Evolutionary conservation across 2,329 filamentous ascomycete species (phyloP).

Genomic region (Ceratocystiopsis brevicomis): DNA sequence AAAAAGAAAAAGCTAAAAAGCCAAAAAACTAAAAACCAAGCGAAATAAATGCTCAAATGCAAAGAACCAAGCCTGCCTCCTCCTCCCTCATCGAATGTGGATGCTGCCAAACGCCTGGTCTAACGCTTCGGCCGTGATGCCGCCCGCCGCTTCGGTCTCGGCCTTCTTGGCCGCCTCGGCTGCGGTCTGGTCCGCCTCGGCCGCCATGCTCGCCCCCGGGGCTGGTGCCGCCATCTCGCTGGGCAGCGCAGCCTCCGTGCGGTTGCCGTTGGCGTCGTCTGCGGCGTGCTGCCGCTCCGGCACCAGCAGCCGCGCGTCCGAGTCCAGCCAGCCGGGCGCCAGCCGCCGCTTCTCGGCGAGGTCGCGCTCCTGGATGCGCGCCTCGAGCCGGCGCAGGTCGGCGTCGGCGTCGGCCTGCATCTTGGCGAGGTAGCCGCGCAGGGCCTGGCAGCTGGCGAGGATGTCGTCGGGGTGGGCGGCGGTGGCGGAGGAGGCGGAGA

Average conservation of each 20-base stretch:
- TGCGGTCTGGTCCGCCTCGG: not conserved
- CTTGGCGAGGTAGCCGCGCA: conserved; percentile 56
- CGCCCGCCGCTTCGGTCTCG: not conserved
- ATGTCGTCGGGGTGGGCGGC: conserved; percentile 79
- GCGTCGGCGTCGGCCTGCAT: conserved; percentile 48
- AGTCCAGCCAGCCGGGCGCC: conserved; percentile 66
- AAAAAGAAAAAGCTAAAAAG: too few species aligned
- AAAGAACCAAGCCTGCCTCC: too few species aligned
- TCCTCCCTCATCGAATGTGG: not conserved
- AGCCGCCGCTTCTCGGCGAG: conserved; percentile 57
- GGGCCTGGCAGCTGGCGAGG: conserved; percentile 56
- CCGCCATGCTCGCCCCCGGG: not conserved
- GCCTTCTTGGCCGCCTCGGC: not conserved
- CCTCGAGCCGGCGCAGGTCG: conserved; percentile 52
- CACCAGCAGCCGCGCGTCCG: conserved; percentile 47
- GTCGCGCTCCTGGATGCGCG: conserved; percentile 43
- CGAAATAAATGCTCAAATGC: too few species aligned
- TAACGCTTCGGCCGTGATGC: conserved; percentile 1
- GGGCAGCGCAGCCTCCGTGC: conserved; percentile 3
- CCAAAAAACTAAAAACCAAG: too few species aligned
- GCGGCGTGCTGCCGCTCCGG: conserved; percentile 32
- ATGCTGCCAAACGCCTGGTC: conserved; percentile 6
- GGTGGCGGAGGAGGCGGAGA: conserved; percentile 60
- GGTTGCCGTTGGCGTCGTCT: not conserved
- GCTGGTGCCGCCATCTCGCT: conserved; percentile 6